phyloP scores from a whole-genome alignment of 345 rosid species.

The Gossypium arboreum region DNA sequence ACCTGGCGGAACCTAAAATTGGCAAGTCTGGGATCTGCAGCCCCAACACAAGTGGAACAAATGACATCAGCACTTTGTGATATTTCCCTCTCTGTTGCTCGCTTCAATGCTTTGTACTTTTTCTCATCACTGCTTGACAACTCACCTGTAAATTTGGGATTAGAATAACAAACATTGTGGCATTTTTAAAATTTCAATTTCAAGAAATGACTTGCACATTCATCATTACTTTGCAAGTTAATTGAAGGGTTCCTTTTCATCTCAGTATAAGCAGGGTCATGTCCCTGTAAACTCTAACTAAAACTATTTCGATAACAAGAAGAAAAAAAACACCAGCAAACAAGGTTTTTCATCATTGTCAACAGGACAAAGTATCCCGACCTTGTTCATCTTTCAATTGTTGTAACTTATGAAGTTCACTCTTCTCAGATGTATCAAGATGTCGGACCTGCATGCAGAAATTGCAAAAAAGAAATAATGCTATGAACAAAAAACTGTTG shows the following conservation, averaged over 20 bases:
- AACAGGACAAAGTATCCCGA: slow-evolving; percentile 18
- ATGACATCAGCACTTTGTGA: slow-evolving; percentile 99
- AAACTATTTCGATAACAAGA: neutral
- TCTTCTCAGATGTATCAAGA: slow-evolving; percentile 99
- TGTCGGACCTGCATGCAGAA: slow-evolving; percentile 73
- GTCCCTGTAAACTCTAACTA: neutral
- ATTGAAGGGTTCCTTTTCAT: neutral
- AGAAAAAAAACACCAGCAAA: neutral
- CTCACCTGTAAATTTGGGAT: slow-evolving; percentile 55
- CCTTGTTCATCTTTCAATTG: slow-evolving; percentile 99
- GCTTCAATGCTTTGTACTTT: slow-evolving; percentile 93
- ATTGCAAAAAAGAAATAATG: slow-evolving; percentile 10
- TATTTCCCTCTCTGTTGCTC: slow-evolving; percentile 96
- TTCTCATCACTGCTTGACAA: slow-evolving; percentile 98
- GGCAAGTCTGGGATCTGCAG: slow-evolving; percentile 95
- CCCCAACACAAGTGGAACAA: slow-evolving; percentile 99
- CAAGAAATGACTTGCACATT: neutral
- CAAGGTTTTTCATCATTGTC: neutral
- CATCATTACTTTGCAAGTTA: neutral
- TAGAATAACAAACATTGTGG: neutral
- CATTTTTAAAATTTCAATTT: neutral
- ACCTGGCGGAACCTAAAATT: slow-evolving; percentile 99
- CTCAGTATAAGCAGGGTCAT: neutral
- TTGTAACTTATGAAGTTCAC: slow-evolving; percentile 96
- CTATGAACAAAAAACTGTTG: neutral